Conservation (phyloP, 1,284 basidiomycete species). For the Bondarzewia mesenterica region DNA sequence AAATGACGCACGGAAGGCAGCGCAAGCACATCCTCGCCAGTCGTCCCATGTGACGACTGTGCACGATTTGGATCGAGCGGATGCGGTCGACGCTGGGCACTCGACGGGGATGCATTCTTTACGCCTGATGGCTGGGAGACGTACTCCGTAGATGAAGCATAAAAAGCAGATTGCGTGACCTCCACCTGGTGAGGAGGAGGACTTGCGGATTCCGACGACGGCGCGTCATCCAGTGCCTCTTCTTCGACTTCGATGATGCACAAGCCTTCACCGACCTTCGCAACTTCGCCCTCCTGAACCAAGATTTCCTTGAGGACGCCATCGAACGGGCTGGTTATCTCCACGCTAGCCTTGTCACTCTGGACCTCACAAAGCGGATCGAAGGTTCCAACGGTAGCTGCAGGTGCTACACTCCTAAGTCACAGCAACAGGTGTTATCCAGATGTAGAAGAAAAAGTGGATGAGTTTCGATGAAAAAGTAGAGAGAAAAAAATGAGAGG, state of each 20-base stretch:
- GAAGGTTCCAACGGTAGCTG: conserved; percentile 62
- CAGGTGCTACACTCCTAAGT: conserved; percentile 52
- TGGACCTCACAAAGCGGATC: conserved; percentile 91
- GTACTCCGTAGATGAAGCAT: conserved; percentile 6
- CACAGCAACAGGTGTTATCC: too few relatives aligned
- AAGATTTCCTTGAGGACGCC: conserved; percentile 70
- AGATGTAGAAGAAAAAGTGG: background rate
- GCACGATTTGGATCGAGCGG: conserved; percentile 58
- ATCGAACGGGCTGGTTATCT: conserved; percentile 86
- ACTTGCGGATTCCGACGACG: conserved; percentile 8
- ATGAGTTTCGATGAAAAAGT: conserved; percentile 3
- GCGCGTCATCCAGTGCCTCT: conserved; percentile 8
- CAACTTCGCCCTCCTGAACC: conserved; percentile 77
- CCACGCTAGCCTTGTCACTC: conserved; percentile 91
- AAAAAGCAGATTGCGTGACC: conserved; percentile 6
- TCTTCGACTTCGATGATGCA: conserved; percentile 81
- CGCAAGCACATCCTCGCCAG: conserved; percentile 43
- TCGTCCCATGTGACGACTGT: conserved; percentile 13
- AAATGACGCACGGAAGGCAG: conserved; percentile 76
- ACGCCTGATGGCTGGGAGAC: conserved; percentile 1
- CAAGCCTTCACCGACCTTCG: conserved; percentile 79
- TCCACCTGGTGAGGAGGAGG: conserved; percentile 14
- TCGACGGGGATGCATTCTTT: background rate
- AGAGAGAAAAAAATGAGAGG: conserved; percentile 2
- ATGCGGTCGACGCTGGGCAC: conserved; percentile 32